Conservation (phyloP, 805 yeast genomes). For the Cyberlindnera sargentensis region DNA sequence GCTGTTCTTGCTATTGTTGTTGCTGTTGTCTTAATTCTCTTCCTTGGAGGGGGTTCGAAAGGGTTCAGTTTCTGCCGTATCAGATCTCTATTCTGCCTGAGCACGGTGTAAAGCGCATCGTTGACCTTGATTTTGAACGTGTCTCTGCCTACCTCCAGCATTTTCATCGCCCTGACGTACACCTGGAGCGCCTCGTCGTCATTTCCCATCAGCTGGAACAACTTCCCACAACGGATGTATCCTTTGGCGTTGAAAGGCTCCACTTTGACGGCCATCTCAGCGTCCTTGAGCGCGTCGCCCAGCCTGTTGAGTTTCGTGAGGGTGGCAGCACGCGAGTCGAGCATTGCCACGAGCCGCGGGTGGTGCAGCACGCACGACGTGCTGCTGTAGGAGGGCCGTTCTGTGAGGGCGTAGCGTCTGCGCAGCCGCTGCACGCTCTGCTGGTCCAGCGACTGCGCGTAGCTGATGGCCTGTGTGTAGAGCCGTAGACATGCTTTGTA, state of each 20-base stretch:
- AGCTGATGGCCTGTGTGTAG: constrained; percentile 14
- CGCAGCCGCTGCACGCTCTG: constrained; percentile 6
- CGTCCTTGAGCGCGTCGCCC: constrained; percentile 15
- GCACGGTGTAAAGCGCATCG: constrained; percentile 5
- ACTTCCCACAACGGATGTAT: constrained; percentile 16
- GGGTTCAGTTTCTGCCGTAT: background rate
- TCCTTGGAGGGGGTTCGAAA: background rate
- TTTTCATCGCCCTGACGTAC: constrained; percentile 7
- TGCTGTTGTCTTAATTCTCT: background rate
- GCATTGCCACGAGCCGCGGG: constrained; percentile 17
- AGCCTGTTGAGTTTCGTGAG: constrained; percentile 11
- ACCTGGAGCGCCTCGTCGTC: constrained; percentile 5
- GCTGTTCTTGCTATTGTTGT: background rate
- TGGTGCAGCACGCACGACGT: constrained; percentile 9
- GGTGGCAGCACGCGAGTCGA: constrained; percentile 21
- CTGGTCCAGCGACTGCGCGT: constrained; percentile 15
- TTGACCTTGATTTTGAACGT: constrained; percentile 11
- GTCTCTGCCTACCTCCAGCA: constrained; percentile 9
- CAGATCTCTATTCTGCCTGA: constrained; percentile 5
- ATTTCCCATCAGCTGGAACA: constrained; percentile 5
- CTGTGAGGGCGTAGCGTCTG: constrained; percentile 8
- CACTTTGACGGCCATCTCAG: constrained; percentile 9
- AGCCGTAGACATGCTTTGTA: constrained; percentile 12
- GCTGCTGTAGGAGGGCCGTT: constrained; percentile 11
- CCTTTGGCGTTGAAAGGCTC: constrained; percentile 23